Conservation (phyloP, 441 rosid species). For the Arabidopsis hybrid region DNA sequence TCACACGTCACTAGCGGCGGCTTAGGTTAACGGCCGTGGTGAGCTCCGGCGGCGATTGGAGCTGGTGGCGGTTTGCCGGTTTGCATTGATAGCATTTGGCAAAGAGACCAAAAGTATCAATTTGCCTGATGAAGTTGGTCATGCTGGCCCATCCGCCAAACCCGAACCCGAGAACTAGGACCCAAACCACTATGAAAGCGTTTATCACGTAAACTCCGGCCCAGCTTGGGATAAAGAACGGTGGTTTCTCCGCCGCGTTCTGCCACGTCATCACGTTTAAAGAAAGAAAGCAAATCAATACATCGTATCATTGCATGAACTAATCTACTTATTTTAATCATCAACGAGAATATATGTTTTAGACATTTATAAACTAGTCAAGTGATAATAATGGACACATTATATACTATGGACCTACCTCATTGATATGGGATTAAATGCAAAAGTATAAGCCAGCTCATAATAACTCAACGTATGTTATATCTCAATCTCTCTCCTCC, state of each 20-base stretch:
- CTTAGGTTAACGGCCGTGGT: slow-evolving; percentile 37
- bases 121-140: slow-evolving; percentile 79
- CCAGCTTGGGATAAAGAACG: slow-evolving; percentile 86
- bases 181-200: slow-evolving; percentile 81
- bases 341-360: slow-evolving; percentile 15
- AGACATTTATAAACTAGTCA: slow-evolving; percentile 9
- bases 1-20: slow-evolving; percentile 12
- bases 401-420: slow-evolving; percentile 38
- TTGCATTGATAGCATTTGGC: slow-evolving; percentile 97
- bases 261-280: slow-evolving; percentile 40
- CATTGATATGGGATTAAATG: slow-evolving; percentile 30
- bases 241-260: slow-evolving; percentile 97
- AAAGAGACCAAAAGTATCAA: slow-evolving; percentile 88
- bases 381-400: slow-evolving; percentile 24
- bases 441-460: slow-evolving; percentile 37
- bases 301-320: neutral
- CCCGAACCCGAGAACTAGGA: slow-evolving; percentile 86
- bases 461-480: slow-evolving; percentile 31
- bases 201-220: slow-evolving; percentile 71
- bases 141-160: slow-evolving; percentile 99
- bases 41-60: slow-evolving; percentile 38
- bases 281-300: neutral
- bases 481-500: slow-evolving; percentile 7
- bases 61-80: slow-evolving; percentile 53
- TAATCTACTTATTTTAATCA: slow-evolving; percentile 14